Base-by-base conservation (phyloP, 768 basidiomycete species). In the Termitomyces sp. region DNA sequence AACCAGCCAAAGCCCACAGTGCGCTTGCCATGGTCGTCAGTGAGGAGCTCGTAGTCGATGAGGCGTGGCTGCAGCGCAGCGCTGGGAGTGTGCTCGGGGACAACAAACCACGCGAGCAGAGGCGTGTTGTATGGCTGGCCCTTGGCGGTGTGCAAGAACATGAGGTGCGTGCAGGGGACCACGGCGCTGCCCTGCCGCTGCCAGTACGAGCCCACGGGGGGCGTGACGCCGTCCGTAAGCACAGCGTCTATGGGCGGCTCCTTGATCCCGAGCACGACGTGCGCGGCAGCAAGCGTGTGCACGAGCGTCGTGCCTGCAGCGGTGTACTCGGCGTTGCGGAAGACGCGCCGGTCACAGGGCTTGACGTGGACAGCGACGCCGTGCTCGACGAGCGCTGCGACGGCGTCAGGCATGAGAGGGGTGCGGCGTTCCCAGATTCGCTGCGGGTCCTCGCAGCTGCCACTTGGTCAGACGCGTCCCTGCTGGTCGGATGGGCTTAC, bases 71-170 rank as follows among this genome's bases (percentile, higher is more conserved):
- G 9, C 22, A 46, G 20, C 14, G 2, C 14, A 0, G 46, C 8
- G 8, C 10, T 3, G 3, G 13, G 6, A 4, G 18, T 18, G 55
- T 32, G 38, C 55, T 35, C 9, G 59, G 59, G 61, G 2, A 67
- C 70, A 8, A 88, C 71, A 68, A 90, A 92, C 52, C 79, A 76
- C 0, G 86, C 76, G 2, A 97, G 77, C 0, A 97, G 73, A 0
- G 86, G 82, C 66, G 87, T 90, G 65, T 96, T 97, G 71, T 95
- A 95, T 6, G 76, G 70, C 70, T 96, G 91, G 0, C 90, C 90
- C 70, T 95, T 96, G 55, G 83, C 82, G 0, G 94, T 95, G 68
- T 95, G 94, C 32, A 90, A 93, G 79, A 97, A 96, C 86, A 94
- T 93, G 55, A 95, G 71, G 63, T 94, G 87, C 0, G 87, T 93